Evolutionary conservation across 768 basidiomycete genomes (phyloP), one percentile per base, ranked within the genome.

Genomic region (Tricholoma bakamatsutake): DNA sequence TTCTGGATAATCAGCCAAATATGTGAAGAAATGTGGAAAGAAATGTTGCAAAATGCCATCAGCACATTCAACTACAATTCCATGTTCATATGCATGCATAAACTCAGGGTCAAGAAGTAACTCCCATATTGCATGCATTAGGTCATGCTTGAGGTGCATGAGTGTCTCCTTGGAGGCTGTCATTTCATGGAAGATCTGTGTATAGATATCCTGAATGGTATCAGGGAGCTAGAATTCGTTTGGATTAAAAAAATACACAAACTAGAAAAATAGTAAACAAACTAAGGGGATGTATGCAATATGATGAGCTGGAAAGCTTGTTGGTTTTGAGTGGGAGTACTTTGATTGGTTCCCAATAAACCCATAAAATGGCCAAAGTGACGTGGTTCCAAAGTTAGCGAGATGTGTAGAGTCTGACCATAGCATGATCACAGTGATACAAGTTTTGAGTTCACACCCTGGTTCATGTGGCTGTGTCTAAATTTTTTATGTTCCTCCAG

Each of bases 371-470:
- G 21, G 76, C 75, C 73, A 79, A 3, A 74, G 58, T 0, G 61
- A 60, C 0, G 71, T 65, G 18, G 50, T 62, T 0, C 74, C 73
- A 59, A 76, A 76, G 5, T 63, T 57, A 1, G 68, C 53, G 5
- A 70, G 62, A 47, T 68, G 67, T 0, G 69, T 71, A 1, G 62
- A 56, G 51, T 71, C 69, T 0, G 68, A 52, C 50, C 50, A 52
- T 5, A 52, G 15, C 49, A 50, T 50, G 13, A 50, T 34, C 3
- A 12, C 49, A 8, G 33, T 31, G 17, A 50, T 37, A 17, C n/a
- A 15, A 8, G 30, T 50, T 33, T 50, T 31, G 1, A 50, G 33
- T 33, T 18, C 6, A 13, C 12, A 5, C n/a, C 17, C 49, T 11
- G 21, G 21, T 24, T 24, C 21, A 24, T 12, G 30, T 34, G 49